phyloP scores from a whole-genome alignment of 2,329 filamentous ascomycete species.

The Colletotrichum eremochloae region DNA sequence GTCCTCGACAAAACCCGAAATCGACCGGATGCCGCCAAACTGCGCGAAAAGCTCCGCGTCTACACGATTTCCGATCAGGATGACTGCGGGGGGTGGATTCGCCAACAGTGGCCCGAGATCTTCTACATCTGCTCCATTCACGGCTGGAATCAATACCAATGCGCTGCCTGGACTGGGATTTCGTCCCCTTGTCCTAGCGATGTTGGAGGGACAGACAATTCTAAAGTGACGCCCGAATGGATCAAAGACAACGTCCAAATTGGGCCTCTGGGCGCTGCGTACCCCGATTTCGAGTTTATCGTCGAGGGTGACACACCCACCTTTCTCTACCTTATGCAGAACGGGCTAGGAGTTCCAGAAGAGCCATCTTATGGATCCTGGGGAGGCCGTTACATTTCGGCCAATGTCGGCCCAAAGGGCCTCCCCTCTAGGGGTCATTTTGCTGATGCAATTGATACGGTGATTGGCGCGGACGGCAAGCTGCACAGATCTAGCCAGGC shows the following conservation, averaged over 20 bases:
- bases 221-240: conserved; percentile 64
- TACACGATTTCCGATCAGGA: conserved; percentile 73
- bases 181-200: conserved; percentile 56
- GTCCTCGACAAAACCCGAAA: conserved; percentile 56
- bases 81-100: conserved; percentile 68
- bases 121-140: conserved; percentile 70
- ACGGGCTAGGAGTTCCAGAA: conserved; percentile 61
- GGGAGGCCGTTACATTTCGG: conserved; percentile 61
- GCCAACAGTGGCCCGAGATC: conserved; percentile 64
- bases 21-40: conserved; percentile 49
- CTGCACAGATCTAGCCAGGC: conserved; percentile 49
- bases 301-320: conserved; percentile 67
- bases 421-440: conserved; percentile 44
- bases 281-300: conserved; percentile 63
- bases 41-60: conserved; percentile 60
- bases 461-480: conserved; percentile 48
- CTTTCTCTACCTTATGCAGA: conserved; percentile 63
- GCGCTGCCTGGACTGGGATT: conserved; percentile 70
- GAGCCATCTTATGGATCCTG: conserved; percentile 62
- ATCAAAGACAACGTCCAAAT: conserved; percentile 67
- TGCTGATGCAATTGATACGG: conserved; percentile 49
- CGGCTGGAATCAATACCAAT: conserved; percentile 67
- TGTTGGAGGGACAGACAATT: conserved; percentile 60
- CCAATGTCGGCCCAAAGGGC: conserved; percentile 48
- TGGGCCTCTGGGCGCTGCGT: conserved; percentile 56